A percentile compares a stretch with the other conserved stretches of the same genome.
These are phyloP conservation scores for Lichtheimia corymbifera DNA, from an alignment of 371 early-diverging fungal species.

Conservation along the genomic window DNA sequence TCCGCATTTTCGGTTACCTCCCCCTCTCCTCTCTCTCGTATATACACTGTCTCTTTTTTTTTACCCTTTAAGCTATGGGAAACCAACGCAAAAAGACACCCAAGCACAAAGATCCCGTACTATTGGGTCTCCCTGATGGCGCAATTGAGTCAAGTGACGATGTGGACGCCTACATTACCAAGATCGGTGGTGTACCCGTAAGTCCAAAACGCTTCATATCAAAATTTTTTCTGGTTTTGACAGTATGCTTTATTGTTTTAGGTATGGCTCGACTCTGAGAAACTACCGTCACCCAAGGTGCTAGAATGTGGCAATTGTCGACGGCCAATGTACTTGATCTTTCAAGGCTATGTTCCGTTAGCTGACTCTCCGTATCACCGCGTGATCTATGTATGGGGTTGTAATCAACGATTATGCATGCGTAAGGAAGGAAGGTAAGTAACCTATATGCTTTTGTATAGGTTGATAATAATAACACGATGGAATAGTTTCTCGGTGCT, in stretches of 20 bases:
- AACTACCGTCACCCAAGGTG: constrained; percentile 20
- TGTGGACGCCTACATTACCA: constrained; percentile 64
- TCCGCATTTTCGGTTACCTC: no score
- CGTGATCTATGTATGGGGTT: constrained; percentile 78
- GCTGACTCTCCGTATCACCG: constrained; percentile 74
- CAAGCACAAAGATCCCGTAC: constrained; percentile 21
- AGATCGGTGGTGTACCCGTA: constrained; percentile 75
- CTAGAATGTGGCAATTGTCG: constrained; percentile 48
- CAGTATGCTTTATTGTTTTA: constrained; percentile 12
- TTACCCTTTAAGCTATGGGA: not conserved
- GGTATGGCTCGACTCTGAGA: constrained; percentile 40
- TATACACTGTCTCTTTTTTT: no score
- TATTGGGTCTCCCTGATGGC: constrained; percentile 72
- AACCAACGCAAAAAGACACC: constrained; percentile 10
- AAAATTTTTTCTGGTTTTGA: no score
- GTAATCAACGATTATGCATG: constrained; percentile 73
- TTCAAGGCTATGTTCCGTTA: constrained; percentile 77
- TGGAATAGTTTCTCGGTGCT: constrained; percentile 57
- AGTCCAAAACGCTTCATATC: constrained; percentile 18
- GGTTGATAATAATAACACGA: constrained; percentile 5
- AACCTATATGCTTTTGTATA: not conserved
- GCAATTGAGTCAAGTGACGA: constrained; percentile 48
- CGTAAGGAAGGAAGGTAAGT: constrained; percentile 66
- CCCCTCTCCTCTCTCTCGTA: no score
- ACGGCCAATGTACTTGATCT: constrained; percentile 60